Percentiles rank a stretch among this genome's conserved stretches.
These are phyloP conservation scores for Inga oerstediana DNA, from an alignment of 306 rosid species.

Conservation along the genomic window DNA sequence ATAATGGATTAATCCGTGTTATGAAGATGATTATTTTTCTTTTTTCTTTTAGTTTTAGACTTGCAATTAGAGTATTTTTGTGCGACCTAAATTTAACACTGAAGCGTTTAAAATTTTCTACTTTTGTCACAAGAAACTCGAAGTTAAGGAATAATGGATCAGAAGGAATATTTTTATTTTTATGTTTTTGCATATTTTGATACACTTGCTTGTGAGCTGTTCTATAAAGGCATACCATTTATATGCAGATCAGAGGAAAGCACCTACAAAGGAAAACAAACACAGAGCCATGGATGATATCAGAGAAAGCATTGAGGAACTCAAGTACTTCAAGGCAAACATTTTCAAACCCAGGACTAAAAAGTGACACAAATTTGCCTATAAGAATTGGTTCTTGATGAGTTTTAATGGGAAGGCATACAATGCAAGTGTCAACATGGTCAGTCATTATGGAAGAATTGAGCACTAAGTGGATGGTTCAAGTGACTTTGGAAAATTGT, in stretches of 20 bases:
- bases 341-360: constrained; percentile 69
- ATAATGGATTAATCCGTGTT: neutral
- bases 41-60: too few relatives aligned
- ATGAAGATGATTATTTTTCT: neutral
- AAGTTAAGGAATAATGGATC: neutral
- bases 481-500: constrained; percentile 24
- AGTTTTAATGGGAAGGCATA: constrained; percentile 26
- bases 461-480: constrained; percentile 1
- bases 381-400: constrained; percentile 10
- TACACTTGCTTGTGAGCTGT: neutral
- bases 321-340: constrained; percentile 70
- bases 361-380: constrained; percentile 48
- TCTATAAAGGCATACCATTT: constrained; percentile 26
- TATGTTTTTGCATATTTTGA: neutral
- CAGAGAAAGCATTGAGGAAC: constrained; percentile 86
- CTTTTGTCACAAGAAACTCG: neutral
- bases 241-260: constrained; percentile 66
- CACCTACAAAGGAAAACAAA: constrained; percentile 66
- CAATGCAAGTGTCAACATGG: neutral
- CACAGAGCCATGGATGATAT: constrained; percentile 99
- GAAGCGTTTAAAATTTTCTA: neutral
- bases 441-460: constrained; percentile 19
- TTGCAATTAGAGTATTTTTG: neutral
- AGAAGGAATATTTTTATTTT: neutral
- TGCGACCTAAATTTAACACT: neutral